Evolutionary conservation across 768 basidiomycete genomes (phyloP).

Genomic region (Porpolomopsis calyptriformis): DNA sequence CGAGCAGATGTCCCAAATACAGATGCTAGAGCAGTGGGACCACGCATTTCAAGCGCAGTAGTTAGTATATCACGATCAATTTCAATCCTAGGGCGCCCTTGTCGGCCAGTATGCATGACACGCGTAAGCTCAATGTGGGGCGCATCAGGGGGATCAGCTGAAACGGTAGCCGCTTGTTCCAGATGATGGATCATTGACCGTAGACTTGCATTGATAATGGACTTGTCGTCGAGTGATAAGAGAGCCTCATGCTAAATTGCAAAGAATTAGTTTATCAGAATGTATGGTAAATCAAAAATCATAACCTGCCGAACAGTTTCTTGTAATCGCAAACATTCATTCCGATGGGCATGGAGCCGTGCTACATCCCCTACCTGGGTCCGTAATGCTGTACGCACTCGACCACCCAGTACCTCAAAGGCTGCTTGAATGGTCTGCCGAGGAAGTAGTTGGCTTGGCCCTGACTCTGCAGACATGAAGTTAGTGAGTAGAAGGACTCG

Average conservation of each 20-base stretch:
- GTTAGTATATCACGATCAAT: conserved; percentile 19
- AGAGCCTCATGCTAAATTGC: not conserved
- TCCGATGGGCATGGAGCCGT: conserved; percentile 5
- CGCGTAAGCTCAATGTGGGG: not conserved
- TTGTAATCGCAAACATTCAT: not conserved
- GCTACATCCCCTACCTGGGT: conserved; percentile 13
- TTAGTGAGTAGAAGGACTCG: too few relatives aligned
- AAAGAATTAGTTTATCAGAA: not conserved
- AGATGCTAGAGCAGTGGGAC: conserved; percentile 10
- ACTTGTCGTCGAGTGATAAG: not conserved
- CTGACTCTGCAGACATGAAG: too few relatives aligned
- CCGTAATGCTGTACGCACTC: conserved; percentile 9
- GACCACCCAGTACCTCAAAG: conserved; percentile 6
- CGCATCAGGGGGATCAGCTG: conserved; percentile 3
- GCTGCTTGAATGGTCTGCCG: conserved; percentile 11
- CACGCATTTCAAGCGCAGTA: conserved; percentile 13
- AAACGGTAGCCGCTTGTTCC: conserved; percentile 1
- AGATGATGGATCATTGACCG: conserved; percentile 6
- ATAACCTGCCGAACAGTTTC: not conserved
- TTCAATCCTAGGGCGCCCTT: conserved; percentile 18
- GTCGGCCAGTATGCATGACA: conserved; percentile 5
- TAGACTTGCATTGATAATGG: not conserved
- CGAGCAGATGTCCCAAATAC: conserved; percentile 9
- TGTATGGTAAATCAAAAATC: not conserved
- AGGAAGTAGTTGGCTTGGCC: too few relatives aligned